Evolutionary conservation across 371 early-diverging fungal genomes (phyloP).

Genomic region (Mucor sp.): DNA sequence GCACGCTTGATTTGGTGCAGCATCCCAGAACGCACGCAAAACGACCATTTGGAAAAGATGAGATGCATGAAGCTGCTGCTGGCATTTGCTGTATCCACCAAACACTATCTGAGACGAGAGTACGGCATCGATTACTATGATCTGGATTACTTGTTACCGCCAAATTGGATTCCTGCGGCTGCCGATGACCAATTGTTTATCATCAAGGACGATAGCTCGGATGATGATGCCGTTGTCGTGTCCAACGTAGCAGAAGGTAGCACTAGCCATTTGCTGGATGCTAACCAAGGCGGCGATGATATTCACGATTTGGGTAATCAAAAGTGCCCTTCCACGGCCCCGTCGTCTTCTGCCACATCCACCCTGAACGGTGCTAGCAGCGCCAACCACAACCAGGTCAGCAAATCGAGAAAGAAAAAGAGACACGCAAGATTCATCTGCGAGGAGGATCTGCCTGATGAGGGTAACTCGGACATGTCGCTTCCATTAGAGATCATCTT

Average conservation of each 20-base stretch:
- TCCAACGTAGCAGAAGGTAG: neutral
- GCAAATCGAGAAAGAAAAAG: slow-evolving; percentile 4
- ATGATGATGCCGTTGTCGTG: slow-evolving; percentile 7
- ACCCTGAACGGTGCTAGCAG: neutral
- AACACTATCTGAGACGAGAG: slow-evolving; percentile 75
- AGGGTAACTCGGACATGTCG: slow-evolving; percentile 48
- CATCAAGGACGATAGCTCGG: slow-evolving; percentile 14
- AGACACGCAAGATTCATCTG: slow-evolving; percentile 20
- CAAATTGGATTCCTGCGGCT: slow-evolving; percentile 47
- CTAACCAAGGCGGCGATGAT: slow-evolving; percentile 19
- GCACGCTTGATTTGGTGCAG: slow-evolving; percentile 70
- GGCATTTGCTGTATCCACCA: slow-evolving; percentile 69
- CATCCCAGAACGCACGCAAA: slow-evolving; percentile 49
- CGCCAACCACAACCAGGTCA: neutral
- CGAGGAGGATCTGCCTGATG: slow-evolving; percentile 49
- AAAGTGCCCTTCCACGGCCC: slow-evolving; percentile 5
- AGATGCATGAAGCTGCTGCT: slow-evolving; percentile 74
- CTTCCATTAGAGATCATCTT: slow-evolving; percentile 64
- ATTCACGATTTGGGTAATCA: slow-evolving; percentile 16
- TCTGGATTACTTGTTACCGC: slow-evolving; percentile 56
- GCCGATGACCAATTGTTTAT: slow-evolving; percentile 30
- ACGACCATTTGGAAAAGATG: slow-evolving; percentile 64
- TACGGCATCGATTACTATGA: slow-evolving; percentile 60
- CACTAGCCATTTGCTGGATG: slow-evolving; percentile 12
- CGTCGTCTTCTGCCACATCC: slow-evolving; percentile 11